Percentiles rank a stretch among this genome's conserved stretches.
Evolutionary conservation across 805 yeast genomes (phyloP).

Genomic region (Kockiozyma suomiensis): DNA sequence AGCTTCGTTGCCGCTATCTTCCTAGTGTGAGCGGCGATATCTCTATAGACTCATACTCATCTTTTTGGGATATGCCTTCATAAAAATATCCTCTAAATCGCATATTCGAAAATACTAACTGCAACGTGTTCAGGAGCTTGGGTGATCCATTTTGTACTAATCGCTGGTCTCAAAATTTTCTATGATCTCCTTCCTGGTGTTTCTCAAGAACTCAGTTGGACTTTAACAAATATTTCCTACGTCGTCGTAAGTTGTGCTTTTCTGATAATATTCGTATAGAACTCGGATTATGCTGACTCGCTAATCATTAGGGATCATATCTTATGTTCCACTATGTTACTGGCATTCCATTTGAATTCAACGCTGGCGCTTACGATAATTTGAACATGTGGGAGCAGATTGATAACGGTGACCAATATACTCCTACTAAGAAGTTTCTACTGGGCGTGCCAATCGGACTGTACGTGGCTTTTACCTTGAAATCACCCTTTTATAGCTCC

Average conservation of each 20-base stretch:
- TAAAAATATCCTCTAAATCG: no score
- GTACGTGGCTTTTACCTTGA: constrained; percentile 15
- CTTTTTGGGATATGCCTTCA: no score
- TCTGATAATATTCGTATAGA: no score
- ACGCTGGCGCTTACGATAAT: constrained; percentile 93
- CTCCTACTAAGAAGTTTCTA: constrained; percentile 92
- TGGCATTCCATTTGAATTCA: constrained; percentile 97
- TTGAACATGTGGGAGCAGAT: constrained; percentile 99
- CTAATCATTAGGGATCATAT: constrained; percentile 60
- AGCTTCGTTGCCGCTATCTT: no score
- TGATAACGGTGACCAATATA: constrained; percentile 93
- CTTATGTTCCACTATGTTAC: constrained; percentile 96
- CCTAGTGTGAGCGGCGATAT: no score
- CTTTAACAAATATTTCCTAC: constrained; percentile 86
- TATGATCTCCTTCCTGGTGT: constrained; percentile 81
- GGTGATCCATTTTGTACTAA: constrained; percentile 86
- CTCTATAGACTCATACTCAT: no score
- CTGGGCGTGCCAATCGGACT: constrained; percentile 90
- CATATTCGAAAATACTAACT: no score
- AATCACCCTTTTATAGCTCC: background rate
- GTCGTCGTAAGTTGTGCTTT: constrained; percentile 49
- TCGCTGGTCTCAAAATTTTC: constrained; percentile 69
- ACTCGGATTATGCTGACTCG: background rate
- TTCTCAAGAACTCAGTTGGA: constrained; percentile 86
- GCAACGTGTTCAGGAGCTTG: constrained; percentile 59